phyloP scores from a whole-genome alignment of 192 early-diverging fungal genomes.

The Glomus cerebriforme region DNA sequence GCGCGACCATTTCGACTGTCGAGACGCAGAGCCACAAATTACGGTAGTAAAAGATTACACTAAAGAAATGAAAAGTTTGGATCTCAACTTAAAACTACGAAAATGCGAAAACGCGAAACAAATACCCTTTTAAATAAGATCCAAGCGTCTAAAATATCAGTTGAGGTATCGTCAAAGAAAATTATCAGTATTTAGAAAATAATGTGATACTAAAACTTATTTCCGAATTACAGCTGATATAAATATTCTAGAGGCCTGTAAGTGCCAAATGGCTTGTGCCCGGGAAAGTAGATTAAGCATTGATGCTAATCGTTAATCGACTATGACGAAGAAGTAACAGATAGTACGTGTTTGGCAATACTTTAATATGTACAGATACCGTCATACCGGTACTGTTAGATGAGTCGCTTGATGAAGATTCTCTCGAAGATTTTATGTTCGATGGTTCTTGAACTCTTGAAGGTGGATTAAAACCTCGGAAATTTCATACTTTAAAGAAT shows the following conservation, averaged over 20 bases:
- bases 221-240: no score
- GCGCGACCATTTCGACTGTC: no score
- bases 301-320: slow-evolving; percentile 83
- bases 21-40: no score
- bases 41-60: no score
- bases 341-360: slow-evolving; percentile 91
- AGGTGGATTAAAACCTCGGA: slow-evolving; percentile 85
- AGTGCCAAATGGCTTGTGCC: slow-evolving; percentile 81
- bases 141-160: slow-evolving; percentile 50
- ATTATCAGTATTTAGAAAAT: neutral
- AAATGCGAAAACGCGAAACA: slow-evolving; percentile 78
- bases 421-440: no score
- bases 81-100: slow-evolving; percentile 78
- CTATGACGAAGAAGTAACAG: slow-evolving; percentile 84
- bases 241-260: slow-evolving; percentile 52
- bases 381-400: slow-evolving; percentile 79
- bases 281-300: slow-evolving; percentile 86
- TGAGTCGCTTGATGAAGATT: slow-evolving; percentile 87
- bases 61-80: slow-evolving; percentile 84
- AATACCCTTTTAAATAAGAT: slow-evolving; percentile 99
- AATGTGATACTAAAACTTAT: neutral
- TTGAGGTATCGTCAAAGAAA: slow-evolving; percentile 40
- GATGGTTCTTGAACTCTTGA: no score
- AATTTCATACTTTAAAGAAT: slow-evolving; percentile 69
- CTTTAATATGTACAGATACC: slow-evolving; percentile 87